Conservation (phyloP, 352 stramenopile species). For the Aphanomyces cochlioides region DNA sequence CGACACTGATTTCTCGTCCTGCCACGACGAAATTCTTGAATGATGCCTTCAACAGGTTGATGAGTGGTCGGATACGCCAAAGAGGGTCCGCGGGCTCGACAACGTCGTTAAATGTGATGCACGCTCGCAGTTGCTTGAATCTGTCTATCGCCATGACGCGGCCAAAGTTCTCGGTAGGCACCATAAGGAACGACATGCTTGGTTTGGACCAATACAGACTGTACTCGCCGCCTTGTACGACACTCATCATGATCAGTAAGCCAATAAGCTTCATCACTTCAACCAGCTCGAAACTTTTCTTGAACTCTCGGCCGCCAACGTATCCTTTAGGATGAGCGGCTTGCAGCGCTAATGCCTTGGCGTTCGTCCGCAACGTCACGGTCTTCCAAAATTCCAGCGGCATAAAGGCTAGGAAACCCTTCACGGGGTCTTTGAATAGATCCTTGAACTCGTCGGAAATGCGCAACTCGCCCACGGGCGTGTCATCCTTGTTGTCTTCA, state of each 20-base stretch:
- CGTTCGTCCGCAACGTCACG: slow-evolving; percentile 6
- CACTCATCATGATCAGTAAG: slow-evolving; percentile 8
- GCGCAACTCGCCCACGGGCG: background rate
- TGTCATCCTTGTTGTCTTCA: background rate
- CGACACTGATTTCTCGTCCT: background rate
- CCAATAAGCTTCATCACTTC: slow-evolving; percentile 8
- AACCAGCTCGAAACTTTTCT: background rate
- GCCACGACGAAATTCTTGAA: background rate
- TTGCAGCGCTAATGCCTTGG: background rate
- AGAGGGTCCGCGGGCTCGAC: background rate
- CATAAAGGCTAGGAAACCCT: slow-evolving; percentile 15
- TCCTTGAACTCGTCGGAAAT: slow-evolving; percentile 8
- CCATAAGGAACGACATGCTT: slow-evolving; percentile 10
- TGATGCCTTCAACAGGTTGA: background rate
- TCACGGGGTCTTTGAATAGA: slow-evolving; percentile 14
- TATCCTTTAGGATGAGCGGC: background rate
- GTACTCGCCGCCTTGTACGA: slow-evolving; percentile 5
- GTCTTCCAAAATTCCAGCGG: slow-evolving; percentile 9
- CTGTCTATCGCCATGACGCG: slow-evolving; percentile 12
- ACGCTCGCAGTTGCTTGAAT: slow-evolving; percentile 20
- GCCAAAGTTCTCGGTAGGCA: background rate
- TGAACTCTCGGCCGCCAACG: slow-evolving; percentile 1
- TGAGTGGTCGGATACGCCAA: background rate
- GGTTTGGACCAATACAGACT: slow-evolving; percentile 9
- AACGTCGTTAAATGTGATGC: slow-evolving; percentile 15